These are phyloP conservation scores for Boletus sensibilis DNA, from an alignment of 768 basidiomycete species.

Conservation along the genomic window DNA sequence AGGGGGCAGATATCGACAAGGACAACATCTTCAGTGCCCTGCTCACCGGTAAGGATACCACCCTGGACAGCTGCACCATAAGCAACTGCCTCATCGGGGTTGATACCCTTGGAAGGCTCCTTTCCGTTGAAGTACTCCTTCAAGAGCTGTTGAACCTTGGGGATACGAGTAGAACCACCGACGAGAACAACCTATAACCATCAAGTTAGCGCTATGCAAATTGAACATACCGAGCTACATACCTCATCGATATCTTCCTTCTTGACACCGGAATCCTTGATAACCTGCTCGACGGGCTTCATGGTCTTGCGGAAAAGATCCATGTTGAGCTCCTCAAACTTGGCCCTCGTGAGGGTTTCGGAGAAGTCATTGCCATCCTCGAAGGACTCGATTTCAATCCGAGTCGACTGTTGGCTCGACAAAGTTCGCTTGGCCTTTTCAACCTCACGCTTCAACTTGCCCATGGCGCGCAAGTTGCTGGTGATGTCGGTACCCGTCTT, in stretches of 20 bases:
- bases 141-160: conserved; percentile 97
- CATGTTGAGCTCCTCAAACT: conserved; percentile 98
- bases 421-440: conserved; percentile 95
- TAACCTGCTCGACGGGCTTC: conserved; percentile 98
- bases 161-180: conserved; percentile 98
- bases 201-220: not conserved
- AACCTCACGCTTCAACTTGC: conserved; percentile 90
- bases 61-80: conserved; percentile 99
- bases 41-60: conserved; percentile 95
- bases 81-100: conserved; percentile 98
- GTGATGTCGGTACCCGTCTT: conserved; percentile 84
- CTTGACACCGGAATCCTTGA: conserved; percentile 97
- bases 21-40: conserved; percentile 85
- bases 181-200: conserved; percentile 72
- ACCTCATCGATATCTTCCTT: conserved; percentile 96
- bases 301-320: conserved; percentile 99
- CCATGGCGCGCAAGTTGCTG: conserved; percentile 78
- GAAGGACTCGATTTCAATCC: conserved; percentile 94
- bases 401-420: conserved; percentile 84
- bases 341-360: conserved; percentile 95
- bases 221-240: conserved; percentile 9
- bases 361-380: conserved; percentile 97
- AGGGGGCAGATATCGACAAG: conserved; percentile 97
- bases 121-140: conserved; percentile 96
- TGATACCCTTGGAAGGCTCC: conserved; percentile 97